Evolutionary conservation across 495 filamentous ascomycete species (phyloP).

Genomic region (Neurospora terricola): DNA sequence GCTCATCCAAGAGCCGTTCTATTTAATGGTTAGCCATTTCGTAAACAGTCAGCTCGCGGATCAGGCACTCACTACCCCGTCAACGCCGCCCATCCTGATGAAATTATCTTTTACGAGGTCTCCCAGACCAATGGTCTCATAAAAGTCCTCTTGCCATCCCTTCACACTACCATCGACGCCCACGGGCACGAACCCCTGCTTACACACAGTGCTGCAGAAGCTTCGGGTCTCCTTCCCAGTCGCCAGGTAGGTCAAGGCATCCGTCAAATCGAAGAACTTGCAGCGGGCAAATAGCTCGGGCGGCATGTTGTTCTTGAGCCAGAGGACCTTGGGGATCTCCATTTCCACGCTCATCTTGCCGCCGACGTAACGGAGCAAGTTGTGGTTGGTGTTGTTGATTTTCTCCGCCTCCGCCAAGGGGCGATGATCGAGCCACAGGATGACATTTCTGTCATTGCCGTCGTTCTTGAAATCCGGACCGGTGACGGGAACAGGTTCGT

Average conservation of each 20-base stretch:
- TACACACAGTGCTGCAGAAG: constrained; percentile 90
- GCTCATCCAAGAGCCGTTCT: constrained; percentile 87
- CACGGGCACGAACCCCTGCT: constrained; percentile 90
- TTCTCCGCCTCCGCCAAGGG: constrained; percentile 78
- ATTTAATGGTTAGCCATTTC: constrained; percentile 6
- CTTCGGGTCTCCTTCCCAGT: constrained; percentile 89
- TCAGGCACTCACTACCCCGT: constrained; percentile 73
- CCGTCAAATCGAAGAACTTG: constrained; percentile 91
- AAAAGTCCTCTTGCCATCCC: constrained; percentile 95
- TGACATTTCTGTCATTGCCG: constrained; percentile 75
- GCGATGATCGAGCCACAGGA: constrained; percentile 89
- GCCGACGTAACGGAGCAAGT: constrained; percentile 89
- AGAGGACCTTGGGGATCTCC: constrained; percentile 96
- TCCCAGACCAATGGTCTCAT: constrained; percentile 67
- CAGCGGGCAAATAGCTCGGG: constrained; percentile 76
- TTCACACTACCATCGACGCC: constrained; percentile 96
- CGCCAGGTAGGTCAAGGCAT: constrained; percentile 90
- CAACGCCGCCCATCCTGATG: constrained; percentile 82
- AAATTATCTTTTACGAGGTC: constrained; percentile 81
- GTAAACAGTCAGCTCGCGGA: neutral
- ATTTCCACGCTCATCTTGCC: constrained; percentile 98
- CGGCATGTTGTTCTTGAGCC: constrained; percentile 98
- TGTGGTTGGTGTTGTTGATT: constrained; percentile 88
- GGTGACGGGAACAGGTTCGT: constrained; percentile 83
- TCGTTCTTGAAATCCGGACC: constrained; percentile 72